A percentile compares a stretch with the other conserved stretches of the same genome.
Conservation (phyloP, 192 early-diverging fungal species). For the Linnemannia zychae region DNA sequence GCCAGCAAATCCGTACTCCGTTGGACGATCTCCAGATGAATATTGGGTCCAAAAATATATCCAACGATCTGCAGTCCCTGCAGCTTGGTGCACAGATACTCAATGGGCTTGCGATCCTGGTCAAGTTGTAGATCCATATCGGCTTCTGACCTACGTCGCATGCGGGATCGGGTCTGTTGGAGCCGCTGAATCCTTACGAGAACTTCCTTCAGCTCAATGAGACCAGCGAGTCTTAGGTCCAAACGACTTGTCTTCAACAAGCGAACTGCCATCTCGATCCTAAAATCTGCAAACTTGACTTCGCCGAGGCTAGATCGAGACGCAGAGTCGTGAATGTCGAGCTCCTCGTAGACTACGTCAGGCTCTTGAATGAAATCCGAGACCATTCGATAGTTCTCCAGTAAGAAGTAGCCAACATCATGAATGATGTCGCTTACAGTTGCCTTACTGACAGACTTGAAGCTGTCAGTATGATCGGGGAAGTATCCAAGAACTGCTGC, state of each 20-base stretch:
- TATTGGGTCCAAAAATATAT: conserved; percentile 63
- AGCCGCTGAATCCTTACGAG: conserved; percentile 49
- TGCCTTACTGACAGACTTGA: conserved; percentile 36
- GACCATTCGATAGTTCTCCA: conserved; percentile 41
- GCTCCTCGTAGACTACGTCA: conserved; percentile 52
- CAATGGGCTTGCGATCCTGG: conserved; percentile 37
- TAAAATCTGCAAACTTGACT: conserved; percentile 55
- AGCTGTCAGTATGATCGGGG: conserved; percentile 41
- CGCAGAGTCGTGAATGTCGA: conserved; percentile 35
- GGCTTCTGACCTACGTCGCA: conserved; percentile 41
- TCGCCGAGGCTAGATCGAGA: conserved; percentile 42
- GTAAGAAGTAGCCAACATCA: conserved; percentile 28
- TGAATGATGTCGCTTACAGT: conserved; percentile 38
- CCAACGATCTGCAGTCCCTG: conserved; percentile 55
- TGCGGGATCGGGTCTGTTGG: conserved; percentile 37
- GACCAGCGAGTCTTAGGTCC: conserved; percentile 59
- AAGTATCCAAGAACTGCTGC: conserved; percentile 36
- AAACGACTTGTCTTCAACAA: conserved; percentile 59
- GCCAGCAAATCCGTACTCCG: conserved; percentile 58
- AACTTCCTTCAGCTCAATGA: conserved; percentile 60
- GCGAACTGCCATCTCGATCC: conserved; percentile 59
- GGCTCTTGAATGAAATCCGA: conserved; percentile 39
- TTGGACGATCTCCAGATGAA: conserved; percentile 64
- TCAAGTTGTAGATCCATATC: conserved; percentile 52
- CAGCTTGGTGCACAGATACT: conserved; percentile 55